Conservation (phyloP, 495 filamentous ascomycete genomes). For the Penicilliopsis zonata region DNA sequence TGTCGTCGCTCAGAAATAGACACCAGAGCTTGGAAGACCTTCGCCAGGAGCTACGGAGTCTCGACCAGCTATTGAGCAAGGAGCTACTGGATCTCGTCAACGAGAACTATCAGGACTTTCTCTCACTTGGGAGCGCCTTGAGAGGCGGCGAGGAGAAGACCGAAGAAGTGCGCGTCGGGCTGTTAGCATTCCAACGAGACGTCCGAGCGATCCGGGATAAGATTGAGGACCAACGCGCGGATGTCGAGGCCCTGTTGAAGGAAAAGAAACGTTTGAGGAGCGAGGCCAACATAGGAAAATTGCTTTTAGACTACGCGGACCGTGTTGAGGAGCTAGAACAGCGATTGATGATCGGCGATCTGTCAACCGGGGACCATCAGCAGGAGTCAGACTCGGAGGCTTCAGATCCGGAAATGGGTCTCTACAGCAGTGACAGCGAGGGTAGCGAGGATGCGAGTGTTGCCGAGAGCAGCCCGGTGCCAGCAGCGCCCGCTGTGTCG, state of each 20-base stretch:
- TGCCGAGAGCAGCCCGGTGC: slow-evolving; percentile 28
- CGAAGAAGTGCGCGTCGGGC: slow-evolving; percentile 79
- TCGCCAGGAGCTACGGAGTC: slow-evolving; percentile 66
- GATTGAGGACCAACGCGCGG: slow-evolving; percentile 38
- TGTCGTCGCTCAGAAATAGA: slow-evolving; percentile 69
- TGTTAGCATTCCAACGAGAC: slow-evolving; percentile 74
- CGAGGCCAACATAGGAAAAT: slow-evolving; percentile 46
- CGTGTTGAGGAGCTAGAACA: slow-evolving; percentile 65
- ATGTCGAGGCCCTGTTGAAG: slow-evolving; percentile 41
- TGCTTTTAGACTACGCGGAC: slow-evolving; percentile 58
- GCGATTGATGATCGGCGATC: slow-evolving; percentile 43
- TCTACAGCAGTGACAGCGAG: slow-evolving; percentile 36
- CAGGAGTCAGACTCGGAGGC: slow-evolving; percentile 8
- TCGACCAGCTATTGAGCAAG: slow-evolving; percentile 59
- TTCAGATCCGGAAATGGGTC: slow-evolving; percentile 26
- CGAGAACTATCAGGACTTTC: slow-evolving; percentile 80
- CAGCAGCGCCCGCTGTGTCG: slow-evolving; percentile 26
- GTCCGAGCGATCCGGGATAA: slow-evolving; percentile 46
- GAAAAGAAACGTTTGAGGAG: slow-evolving; percentile 40
- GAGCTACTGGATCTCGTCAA: slow-evolving; percentile 93
- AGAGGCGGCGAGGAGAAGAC: slow-evolving; percentile 83
- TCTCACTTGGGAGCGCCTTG: slow-evolving; percentile 69
- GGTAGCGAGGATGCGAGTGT: slow-evolving; percentile 41
- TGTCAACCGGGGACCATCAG: slow-evolving; percentile 3
- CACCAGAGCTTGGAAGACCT: slow-evolving; percentile 96